Percentiles rank a stretch among this genome's conserved stretches.
Conservation (phyloP, 805 yeast genomes). For the Starmerella bombicola region DNA sequence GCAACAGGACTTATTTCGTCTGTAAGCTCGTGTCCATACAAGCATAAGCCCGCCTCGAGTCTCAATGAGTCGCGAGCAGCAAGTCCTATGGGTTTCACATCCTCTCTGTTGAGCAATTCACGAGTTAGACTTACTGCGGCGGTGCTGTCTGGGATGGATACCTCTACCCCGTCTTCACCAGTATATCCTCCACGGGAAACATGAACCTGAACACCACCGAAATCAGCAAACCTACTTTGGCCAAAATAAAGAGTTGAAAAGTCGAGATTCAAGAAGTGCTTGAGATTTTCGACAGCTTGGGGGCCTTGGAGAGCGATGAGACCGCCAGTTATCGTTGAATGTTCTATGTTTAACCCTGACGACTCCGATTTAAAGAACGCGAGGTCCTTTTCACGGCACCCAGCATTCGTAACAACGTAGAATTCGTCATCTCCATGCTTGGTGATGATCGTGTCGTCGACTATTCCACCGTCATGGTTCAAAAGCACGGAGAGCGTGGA, state of each 20-base stretch:
- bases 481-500: constrained; percentile 70
- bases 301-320: constrained; percentile 93
- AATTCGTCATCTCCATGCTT: constrained; percentile 58
- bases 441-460: constrained; percentile 85
- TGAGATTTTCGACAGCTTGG: constrained; percentile 52
- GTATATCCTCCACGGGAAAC: constrained; percentile 95
- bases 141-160: constrained; percentile 51
- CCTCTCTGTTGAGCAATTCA: constrained; percentile 39
- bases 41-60: constrained; percentile 96
- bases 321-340: constrained; percentile 48
- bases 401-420: constrained; percentile 92
- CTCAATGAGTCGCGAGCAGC: constrained; percentile 97
- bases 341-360: constrained; percentile 30
- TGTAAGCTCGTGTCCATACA: constrained; percentile 83
- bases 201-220: constrained; percentile 37
- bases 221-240: constrained; percentile 40
- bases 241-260: constrained; percentile 64
- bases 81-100: constrained; percentile 76
- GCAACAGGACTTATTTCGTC: constrained; percentile 77
- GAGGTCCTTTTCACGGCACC: constrained; percentile 73
- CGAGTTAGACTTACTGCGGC: constrained; percentile 49
- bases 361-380: constrained; percentile 48
- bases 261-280: constrained; percentile 47
- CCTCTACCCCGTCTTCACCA: constrained; percentile 96
- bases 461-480: constrained; percentile 67